Evolutionary conservation across 1,284 basidiomycete species (phyloP).

Genomic region (Trichosporon coremiiforme): DNA sequence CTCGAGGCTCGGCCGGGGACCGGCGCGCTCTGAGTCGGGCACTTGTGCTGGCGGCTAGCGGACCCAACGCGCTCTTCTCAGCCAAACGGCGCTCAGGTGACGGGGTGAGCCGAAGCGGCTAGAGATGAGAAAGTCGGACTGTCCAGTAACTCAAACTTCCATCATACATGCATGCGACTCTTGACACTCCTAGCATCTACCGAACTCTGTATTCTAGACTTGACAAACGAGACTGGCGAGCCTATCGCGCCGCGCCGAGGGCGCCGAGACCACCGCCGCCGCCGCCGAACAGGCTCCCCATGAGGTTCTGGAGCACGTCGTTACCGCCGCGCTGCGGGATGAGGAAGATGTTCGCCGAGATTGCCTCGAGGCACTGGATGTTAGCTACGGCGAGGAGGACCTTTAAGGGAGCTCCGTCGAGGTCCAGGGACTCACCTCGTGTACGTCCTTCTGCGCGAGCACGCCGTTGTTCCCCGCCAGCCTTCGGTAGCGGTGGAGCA

Average conservation of each 20-base stretch:
- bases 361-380: constrained; percentile 63
- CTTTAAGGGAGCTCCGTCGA: too few species aligned
- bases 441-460: constrained; percentile 68
- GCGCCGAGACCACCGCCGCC: constrained; percentile 59
- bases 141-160: neutral
- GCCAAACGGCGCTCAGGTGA: too few species aligned
- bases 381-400: neutral
- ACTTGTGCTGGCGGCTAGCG: too few species aligned
- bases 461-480: constrained; percentile 62
- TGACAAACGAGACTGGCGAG: neutral
- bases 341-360: constrained; percentile 70
- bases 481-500: constrained; percentile 72
- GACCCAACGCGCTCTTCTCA: too few species aligned
- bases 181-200: neutral
- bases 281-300: constrained; percentile 78
- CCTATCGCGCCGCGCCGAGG: neutral
- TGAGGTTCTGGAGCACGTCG: constrained; percentile 80
- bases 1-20: neutral
- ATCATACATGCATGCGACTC: constrained; percentile 18
- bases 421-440: constrained; percentile 63
- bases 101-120: too few species aligned
- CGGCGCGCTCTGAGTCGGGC: too few species aligned
- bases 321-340: constrained; percentile 71
- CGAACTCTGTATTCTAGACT: neutral
- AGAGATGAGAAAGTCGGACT: too few species aligned